phyloP scores from a whole-genome alignment of 345 rosid species.

The Lenwebbia sp. region DNA sequence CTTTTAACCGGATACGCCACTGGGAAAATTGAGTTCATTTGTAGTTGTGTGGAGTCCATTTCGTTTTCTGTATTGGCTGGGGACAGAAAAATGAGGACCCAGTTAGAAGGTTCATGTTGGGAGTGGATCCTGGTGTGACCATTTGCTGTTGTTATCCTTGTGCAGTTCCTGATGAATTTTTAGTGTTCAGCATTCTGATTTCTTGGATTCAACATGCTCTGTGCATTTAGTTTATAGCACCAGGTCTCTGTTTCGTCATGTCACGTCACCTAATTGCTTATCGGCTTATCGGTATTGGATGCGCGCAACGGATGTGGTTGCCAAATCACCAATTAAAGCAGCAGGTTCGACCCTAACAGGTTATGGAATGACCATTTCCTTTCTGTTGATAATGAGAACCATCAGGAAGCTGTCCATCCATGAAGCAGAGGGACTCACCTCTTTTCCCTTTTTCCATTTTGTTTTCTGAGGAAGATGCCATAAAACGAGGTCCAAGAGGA shows the following conservation, averaged over 20 bases:
- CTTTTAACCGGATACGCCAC: conserved; percentile 27
- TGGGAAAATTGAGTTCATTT: conserved; percentile 8
- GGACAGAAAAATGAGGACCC: conserved; percentile 4
- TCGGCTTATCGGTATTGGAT: background rate
- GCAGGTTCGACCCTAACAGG: background rate
- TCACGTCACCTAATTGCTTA: background rate
- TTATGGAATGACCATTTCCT: background rate
- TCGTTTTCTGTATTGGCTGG: conserved; percentile 2
- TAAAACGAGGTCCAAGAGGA: background rate
- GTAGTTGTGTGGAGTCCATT: conserved; percentile 18
- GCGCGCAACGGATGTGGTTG: background rate
- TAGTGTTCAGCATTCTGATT: background rate
- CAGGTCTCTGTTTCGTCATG: background rate
- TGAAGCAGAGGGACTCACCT: background rate
- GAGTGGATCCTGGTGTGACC: conserved; percentile 37
- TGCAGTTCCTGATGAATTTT: conserved; percentile 4
- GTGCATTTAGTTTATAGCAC: background rate
- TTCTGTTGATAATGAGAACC: background rate
- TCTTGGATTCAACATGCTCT: background rate
- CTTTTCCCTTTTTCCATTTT: background rate
- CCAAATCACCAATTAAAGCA: background rate
- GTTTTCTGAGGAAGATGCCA: background rate
- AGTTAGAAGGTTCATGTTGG: conserved; percentile 25
- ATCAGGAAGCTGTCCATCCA: background rate
- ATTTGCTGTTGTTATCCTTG: background rate